Percentiles rank a stretch among this genome's conserved stretches.
These are phyloP conservation scores for Wallacemonas sp. DNA, from an alignment of 208 protist genomes.

Conservation along the genomic window DNA sequence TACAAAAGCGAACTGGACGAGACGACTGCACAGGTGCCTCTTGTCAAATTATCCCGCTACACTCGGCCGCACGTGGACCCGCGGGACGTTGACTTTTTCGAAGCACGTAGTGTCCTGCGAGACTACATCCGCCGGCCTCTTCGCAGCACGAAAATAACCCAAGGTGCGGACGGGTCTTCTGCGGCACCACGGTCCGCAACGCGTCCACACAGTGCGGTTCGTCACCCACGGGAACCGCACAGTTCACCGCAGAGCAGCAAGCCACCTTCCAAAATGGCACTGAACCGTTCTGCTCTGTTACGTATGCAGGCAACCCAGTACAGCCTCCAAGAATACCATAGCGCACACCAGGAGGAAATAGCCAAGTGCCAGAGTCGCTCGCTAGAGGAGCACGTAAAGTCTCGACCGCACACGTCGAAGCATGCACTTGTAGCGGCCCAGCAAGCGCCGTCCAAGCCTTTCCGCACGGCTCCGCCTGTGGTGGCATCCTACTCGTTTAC, in stretches of 20 bases:
- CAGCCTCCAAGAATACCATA: background rate
- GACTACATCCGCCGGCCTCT: conserved; percentile 24
- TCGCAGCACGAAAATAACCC: background rate
- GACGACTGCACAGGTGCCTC: background rate
- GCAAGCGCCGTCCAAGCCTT: no score
- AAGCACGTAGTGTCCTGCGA: conserved; percentile 29
- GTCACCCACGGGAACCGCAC: background rate
- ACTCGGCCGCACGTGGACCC: conserved; percentile 13
- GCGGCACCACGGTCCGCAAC: conserved; percentile 7
- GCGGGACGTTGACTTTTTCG: conserved; percentile 23
- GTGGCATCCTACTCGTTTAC: no score
- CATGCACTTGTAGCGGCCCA: background rate
- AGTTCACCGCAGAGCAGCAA: background rate
- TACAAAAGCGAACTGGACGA: conserved; percentile 35
- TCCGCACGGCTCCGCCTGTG: no score
- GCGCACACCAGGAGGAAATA: background rate
- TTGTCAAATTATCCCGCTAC: conserved; percentile 5
- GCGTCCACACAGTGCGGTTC: background rate
- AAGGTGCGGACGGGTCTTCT: no score
- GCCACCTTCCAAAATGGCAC: background rate
- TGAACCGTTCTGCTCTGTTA: conserved; percentile 24
- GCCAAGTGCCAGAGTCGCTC: background rate
- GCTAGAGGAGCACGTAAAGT: background rate
- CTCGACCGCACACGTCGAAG: background rate
- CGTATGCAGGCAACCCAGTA: conserved; percentile 19